Percentiles rank a stretch among this genome's conserved stretches.
Evolutionary conservation across 441 rosid genomes (phyloP).

Genomic region (Capsella rubella): DNA sequence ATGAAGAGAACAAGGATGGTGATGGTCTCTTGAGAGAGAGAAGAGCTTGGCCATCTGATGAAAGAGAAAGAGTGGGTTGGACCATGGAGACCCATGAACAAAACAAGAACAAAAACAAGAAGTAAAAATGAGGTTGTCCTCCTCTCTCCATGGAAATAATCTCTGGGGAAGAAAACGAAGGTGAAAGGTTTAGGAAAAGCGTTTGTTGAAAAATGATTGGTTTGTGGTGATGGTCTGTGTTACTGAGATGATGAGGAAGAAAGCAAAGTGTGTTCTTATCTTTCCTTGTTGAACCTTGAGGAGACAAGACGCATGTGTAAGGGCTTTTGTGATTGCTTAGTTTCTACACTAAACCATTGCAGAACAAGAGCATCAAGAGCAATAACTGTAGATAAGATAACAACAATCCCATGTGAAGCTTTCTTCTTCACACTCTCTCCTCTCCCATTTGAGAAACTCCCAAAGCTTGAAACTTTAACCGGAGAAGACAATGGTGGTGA

Average conservation of each 20-base stretch:
- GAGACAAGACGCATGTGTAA: slow-evolving; percentile 79
- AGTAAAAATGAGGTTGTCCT: slow-evolving; percentile 45
- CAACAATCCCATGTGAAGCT: slow-evolving; percentile 52
- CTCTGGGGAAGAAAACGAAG: slow-evolving; percentile 9
- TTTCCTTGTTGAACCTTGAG: slow-evolving; percentile 52
- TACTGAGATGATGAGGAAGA: slow-evolving; percentile 37
- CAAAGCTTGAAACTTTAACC: slow-evolving; percentile 37
- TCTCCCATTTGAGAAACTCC: slow-evolving; percentile 37
- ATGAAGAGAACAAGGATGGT: slow-evolving; percentile 65
- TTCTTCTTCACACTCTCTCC: slow-evolving; percentile 31
- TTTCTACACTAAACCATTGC: slow-evolving; percentile 61
- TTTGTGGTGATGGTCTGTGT: slow-evolving; percentile 8
- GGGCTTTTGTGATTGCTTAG: slow-evolving; percentile 57
- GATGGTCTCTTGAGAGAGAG: slow-evolving; percentile 57
- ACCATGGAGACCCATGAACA: slow-evolving; percentile 47
- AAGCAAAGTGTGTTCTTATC: slow-evolving; percentile 32
- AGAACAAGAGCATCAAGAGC: slow-evolving; percentile 40
- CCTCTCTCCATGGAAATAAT: slow-evolving; percentile 54
- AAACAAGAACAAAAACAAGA: slow-evolving; percentile 42
- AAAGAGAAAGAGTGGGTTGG: slow-evolving; percentile 51
- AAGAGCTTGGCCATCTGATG: slow-evolving; percentile 86
- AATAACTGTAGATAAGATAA: slow-evolving; percentile 26
- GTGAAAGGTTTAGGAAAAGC: slow-evolving; percentile 25
- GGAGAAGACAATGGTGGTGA: slow-evolving; percentile 1
- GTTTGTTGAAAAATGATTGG: slow-evolving; percentile 29